Evolutionary conservation across 805 yeast species (phyloP).

Genomic region (Teunomyces tritomae): DNA sequence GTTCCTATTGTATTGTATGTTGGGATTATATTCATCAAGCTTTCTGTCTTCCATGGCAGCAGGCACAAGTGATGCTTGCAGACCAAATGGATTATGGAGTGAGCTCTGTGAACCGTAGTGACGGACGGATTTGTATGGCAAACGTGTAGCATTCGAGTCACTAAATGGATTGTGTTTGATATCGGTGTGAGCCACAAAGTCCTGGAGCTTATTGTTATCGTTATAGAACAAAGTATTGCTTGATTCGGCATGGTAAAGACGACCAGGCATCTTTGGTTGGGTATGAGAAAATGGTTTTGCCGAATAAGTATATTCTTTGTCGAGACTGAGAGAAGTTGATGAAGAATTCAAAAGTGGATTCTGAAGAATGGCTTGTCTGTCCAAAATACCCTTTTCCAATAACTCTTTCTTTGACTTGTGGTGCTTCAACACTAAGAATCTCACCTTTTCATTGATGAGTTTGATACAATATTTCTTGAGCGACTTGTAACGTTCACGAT

Average conservation of each 20-base stretch:
- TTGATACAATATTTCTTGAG: slow-evolving; percentile 62
- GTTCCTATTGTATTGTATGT: not conserved
- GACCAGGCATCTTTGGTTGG: not conserved
- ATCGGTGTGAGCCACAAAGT: slow-evolving; percentile 1
- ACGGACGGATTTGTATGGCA: not conserved
- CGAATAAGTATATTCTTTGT: slow-evolving; percentile 4
- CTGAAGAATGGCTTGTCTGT: slow-evolving; percentile 19
- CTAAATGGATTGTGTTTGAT: slow-evolving; percentile 13
- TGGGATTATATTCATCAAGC: not conserved
- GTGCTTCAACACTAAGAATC: slow-evolving; percentile 45
- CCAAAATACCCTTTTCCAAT: slow-evolving; percentile 27
- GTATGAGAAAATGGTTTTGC: slow-evolving; percentile 5
- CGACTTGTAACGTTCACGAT: slow-evolving; percentile 37
- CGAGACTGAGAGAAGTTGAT: slow-evolving; percentile 10
- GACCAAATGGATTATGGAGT: not conserved
- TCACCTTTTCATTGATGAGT: slow-evolving; percentile 56
- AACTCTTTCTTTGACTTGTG: slow-evolving; percentile 36
- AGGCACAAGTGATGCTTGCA: not conserved
- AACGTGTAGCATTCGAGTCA: slow-evolving; percentile 3
- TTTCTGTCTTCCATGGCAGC: not conserved
- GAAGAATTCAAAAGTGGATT: slow-evolving; percentile 26
- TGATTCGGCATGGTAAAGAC: not conserved
- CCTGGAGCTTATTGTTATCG: slow-evolving; percentile 16
- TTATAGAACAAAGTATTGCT: slow-evolving; percentile 8
- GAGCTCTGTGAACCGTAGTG: slow-evolving; percentile 1